Percentiles rank a stretch among this genome's conserved stretches.
phyloP scores from a whole-genome alignment of 495 filamentous ascomycete species.

The Penicillium canescens region DNA sequence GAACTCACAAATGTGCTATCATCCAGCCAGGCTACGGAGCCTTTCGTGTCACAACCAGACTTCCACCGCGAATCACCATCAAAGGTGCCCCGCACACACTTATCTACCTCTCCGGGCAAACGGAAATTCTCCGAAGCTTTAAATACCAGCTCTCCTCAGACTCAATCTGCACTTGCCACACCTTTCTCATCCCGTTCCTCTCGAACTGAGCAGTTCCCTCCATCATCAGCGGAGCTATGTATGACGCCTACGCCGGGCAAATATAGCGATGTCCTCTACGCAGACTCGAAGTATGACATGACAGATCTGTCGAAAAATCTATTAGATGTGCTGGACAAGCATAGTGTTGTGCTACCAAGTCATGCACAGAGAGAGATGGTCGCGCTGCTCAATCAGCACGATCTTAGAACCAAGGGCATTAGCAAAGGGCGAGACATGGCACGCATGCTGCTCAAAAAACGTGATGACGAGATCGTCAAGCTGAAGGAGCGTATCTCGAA shows the following conservation, averaged over 20 bases:
- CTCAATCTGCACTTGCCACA: constrained; percentile 16
- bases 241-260: constrained; percentile 53
- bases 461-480: constrained; percentile 62
- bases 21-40: constrained; percentile 10
- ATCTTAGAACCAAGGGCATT: constrained; percentile 56
- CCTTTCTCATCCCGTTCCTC: constrained; percentile 22
- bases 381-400: constrained; percentile 54
- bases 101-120: constrained; percentile 52
- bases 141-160: constrained; percentile 3
- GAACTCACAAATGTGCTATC: constrained; percentile 14
- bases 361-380: constrained; percentile 43
- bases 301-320: constrained; percentile 54
- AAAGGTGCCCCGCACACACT: constrained; percentile 46
- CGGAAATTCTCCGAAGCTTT: constrained; percentile 45
- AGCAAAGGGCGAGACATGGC: constrained; percentile 62
- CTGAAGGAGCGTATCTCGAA: constrained; percentile 44
- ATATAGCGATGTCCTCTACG: constrained; percentile 37
- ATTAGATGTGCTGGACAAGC: constrained; percentile 48
- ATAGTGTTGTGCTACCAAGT: constrained; percentile 44
- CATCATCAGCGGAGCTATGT: constrained; percentile 34
- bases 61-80: constrained; percentile 15
- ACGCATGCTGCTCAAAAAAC: constrained; percentile 58
- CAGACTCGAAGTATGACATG: constrained; percentile 27
- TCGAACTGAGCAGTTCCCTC: constrained; percentile 21
- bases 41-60: constrained; percentile 22